Evolutionary conservation across 2,329 filamentous ascomycete genomes (phyloP).

Genomic region (Clonostachys solani): DNA sequence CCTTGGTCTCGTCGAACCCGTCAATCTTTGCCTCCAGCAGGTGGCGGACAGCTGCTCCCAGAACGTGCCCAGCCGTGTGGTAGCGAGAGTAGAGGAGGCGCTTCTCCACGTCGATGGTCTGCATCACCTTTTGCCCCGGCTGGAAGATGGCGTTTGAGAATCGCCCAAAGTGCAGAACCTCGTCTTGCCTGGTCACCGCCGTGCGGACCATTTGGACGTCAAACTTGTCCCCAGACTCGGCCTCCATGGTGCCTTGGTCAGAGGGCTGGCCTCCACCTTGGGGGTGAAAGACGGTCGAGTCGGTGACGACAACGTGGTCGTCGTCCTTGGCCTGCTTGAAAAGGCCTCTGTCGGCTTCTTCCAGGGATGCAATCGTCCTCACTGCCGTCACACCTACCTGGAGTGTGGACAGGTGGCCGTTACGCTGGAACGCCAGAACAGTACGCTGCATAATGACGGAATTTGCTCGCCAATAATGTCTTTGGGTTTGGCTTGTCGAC

Average conservation of each 20-base stretch:
- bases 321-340: constrained; percentile 3
- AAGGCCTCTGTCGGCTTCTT: no score
- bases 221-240: constrained; percentile 26
- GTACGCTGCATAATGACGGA: no score
- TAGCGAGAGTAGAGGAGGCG: constrained; percentile 1
- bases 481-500: no score
- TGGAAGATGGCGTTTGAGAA: constrained; percentile 29
- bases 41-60: neutral
- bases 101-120: constrained; percentile 1
- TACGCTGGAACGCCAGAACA: no score
- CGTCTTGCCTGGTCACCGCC: constrained; percentile 40
- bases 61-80: constrained; percentile 3
- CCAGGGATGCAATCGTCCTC: no score
- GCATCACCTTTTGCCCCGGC: neutral
- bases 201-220: constrained; percentile 53
- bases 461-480: no score
- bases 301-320: neutral
- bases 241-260: neutral
- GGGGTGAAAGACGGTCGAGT: constrained; percentile 2
- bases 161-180: constrained; percentile 62
- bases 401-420: no score
- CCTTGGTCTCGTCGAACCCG: constrained; percentile 63
- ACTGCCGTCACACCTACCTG: no score
- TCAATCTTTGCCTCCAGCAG: constrained; percentile 33
- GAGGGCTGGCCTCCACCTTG: constrained; percentile 3